phyloP scores from a whole-genome alignment of 805 yeast genomes.

The Wickerhamomyces kurtzmanii region DNA sequence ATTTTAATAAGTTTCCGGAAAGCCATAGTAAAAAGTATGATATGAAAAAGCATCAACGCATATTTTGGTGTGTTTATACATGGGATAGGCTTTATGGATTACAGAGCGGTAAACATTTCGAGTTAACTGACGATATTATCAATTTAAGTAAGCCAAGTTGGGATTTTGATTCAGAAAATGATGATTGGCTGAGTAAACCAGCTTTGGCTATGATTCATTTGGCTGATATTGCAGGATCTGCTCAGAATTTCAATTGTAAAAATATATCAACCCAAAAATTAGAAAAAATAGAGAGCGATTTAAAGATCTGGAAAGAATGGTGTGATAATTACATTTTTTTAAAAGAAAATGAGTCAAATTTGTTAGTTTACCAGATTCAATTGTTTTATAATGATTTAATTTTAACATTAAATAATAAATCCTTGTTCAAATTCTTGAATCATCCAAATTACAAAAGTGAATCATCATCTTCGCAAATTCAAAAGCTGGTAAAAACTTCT shows the following conservation, averaged over 20 bases:
- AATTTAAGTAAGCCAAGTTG: constrained; percentile 22
- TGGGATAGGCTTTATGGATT: constrained; percentile 43
- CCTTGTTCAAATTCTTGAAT: constrained; percentile 7
- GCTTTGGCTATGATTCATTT: constrained; percentile 35
- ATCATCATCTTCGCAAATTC: constrained; percentile 9
- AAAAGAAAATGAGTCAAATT: constrained; percentile 7
- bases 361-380: constrained; percentile 10
- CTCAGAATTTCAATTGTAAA: constrained; percentile 22
- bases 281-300: constrained; percentile 7
- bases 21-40: constrained; percentile 22
- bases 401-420: constrained; percentile 9
- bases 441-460: constrained; percentile 9
- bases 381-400: constrained; percentile 12
- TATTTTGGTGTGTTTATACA: constrained; percentile 46
- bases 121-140: constrained; percentile 26
- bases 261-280: constrained; percentile 5
- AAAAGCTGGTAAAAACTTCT: constrained; percentile 21
- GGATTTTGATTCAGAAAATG: constrained; percentile 21
- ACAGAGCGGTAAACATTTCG: constrained; percentile 37
- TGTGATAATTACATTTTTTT: constrained; percentile 4
- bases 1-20: constrained; percentile 19
- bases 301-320: constrained; percentile 12
- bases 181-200: constrained; percentile 40
- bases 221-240: constrained; percentile 26
- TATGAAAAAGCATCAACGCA: constrained; percentile 33